Percentiles rank a stretch among this genome's conserved stretches.
phyloP scores from a whole-genome alignment of 371 early-diverging fungal species.

The Mucor saturninus region DNA sequence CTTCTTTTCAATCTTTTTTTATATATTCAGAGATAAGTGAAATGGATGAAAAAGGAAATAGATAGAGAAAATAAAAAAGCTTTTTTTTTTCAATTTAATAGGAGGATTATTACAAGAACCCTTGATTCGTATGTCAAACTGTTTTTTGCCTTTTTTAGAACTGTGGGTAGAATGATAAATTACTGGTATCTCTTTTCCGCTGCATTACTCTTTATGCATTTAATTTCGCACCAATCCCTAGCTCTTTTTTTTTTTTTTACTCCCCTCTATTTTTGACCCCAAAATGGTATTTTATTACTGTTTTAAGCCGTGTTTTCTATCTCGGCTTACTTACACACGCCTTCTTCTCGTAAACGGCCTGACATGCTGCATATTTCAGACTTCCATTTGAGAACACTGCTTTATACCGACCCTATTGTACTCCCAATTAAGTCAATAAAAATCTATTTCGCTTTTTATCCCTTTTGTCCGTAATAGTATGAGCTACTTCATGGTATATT shows the following conservation, averaged over 20 bases:
- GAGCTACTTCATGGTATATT: too few species aligned
- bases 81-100: neutral
- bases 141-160: conserved; percentile 7
- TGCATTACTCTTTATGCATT: neutral
- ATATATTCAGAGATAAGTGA: neutral
- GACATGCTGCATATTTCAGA: too few species aligned
- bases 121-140: conserved; percentile 10
- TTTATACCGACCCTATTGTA: too few species aligned
- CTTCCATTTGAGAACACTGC: too few species aligned
- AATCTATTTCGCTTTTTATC: too few species aligned
- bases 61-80: conserved; percentile 1
- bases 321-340: neutral
- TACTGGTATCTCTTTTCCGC: neutral
- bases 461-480: too few species aligned
- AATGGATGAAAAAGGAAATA: conserved; percentile 5
- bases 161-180: conserved; percentile 1
- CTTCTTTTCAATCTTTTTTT: neutral
- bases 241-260: neutral
- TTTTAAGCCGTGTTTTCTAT: neutral
- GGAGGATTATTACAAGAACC: conserved; percentile 1
- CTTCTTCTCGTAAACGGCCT: neutral
- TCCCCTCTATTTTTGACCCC: neutral
- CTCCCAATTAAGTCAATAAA: too few species aligned
- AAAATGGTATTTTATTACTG: conserved; percentile 2
- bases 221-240: neutral